Conservation (phyloP, 805 yeast species). For the Saturnispora sanitii region DNA sequence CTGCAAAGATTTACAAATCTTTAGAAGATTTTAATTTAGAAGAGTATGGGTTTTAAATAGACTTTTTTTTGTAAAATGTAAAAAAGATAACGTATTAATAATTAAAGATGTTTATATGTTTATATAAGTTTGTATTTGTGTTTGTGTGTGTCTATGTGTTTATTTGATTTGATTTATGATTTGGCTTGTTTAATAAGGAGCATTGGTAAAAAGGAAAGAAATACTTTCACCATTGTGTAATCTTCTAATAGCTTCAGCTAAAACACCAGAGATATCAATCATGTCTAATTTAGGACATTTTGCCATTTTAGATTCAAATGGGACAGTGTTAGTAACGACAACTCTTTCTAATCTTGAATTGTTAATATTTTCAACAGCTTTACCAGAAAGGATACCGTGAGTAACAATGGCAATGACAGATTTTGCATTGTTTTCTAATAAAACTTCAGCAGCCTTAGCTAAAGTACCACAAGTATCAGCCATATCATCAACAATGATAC, state of each 20-base stretch:
- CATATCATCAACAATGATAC: slow-evolving; percentile 80
- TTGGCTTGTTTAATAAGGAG: slow-evolving; percentile 32
- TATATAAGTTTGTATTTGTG: too few species aligned
- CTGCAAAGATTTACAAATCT: slow-evolving; percentile 47
- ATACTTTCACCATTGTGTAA: slow-evolving; percentile 83
- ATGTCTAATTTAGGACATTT: slow-evolving; percentile 54
- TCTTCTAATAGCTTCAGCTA: slow-evolving; percentile 78
- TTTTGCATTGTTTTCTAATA: slow-evolving; percentile 57
- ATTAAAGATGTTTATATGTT: background rate
- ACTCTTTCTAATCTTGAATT: slow-evolving; percentile 57
- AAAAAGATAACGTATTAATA: background rate
- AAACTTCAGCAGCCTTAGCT: slow-evolving; percentile 71
- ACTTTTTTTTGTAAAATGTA: background rate
- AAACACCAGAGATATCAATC: slow-evolving; percentile 61
- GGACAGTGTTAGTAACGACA: slow-evolving; percentile 75
- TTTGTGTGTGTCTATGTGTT: too few species aligned
- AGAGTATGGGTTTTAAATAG: slow-evolving; percentile 33
- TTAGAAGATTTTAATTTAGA: slow-evolving; percentile 43
- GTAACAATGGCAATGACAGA: slow-evolving; percentile 75
- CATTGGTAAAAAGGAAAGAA: slow-evolving; percentile 65
- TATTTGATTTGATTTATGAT: too few species aligned
- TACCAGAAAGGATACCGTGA: slow-evolving; percentile 70
- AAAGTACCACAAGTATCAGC: slow-evolving; percentile 86
- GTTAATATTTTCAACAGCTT: slow-evolving; percentile 62
- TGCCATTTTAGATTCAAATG: slow-evolving; percentile 54